phyloP scores from a whole-genome alignment of 2,329 filamentous ascomycete species.

The Fusarium sp. region DNA sequence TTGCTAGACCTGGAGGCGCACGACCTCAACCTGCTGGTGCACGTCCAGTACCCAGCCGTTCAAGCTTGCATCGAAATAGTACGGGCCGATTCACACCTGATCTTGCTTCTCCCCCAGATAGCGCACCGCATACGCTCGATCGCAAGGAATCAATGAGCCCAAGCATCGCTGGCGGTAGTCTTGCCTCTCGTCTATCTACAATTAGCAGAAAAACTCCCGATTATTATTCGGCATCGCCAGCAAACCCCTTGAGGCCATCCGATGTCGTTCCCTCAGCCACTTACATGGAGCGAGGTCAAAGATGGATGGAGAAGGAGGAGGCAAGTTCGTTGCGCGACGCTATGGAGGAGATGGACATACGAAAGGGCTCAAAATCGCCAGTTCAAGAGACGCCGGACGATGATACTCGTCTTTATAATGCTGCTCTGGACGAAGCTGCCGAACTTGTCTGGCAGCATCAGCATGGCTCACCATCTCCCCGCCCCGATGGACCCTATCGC shows the following conservation, averaged over 20 bases:
- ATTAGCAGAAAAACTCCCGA: constrained; percentile 61
- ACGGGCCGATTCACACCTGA: constrained; percentile 51
- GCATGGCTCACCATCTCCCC: constrained; percentile 64
- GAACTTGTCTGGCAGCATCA: constrained; percentile 84
- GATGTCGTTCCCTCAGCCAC: constrained; percentile 73
- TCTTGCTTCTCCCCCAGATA: constrained; percentile 48
- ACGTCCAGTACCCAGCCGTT: constrained; percentile 49
- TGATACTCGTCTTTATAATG: constrained; percentile 74
- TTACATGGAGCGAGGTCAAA: constrained; percentile 79
- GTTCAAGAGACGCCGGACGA: constrained; percentile 55
- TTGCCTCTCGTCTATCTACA: constrained; percentile 64
- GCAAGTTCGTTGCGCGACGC: constrained; percentile 76
- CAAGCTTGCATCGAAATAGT: constrained; percentile 46
- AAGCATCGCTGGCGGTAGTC: constrained; percentile 59
- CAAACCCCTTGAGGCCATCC: constrained; percentile 65
- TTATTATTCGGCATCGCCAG: constrained; percentile 61
- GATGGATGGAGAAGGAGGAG: constrained; percentile 87
- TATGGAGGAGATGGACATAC: constrained; percentile 78
- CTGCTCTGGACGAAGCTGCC: constrained; percentile 80
- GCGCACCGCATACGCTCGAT: constrained; percentile 41
- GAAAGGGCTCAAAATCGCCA: constrained; percentile 50
- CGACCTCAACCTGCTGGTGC: constrained; percentile 67
- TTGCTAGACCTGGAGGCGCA: constrained; percentile 76
- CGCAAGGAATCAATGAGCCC: constrained; percentile 51
- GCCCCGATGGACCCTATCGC: constrained; percentile 72